phyloP scores from a whole-genome alignment of 805 yeast species.

The Komagataella mondaviorum region DNA sequence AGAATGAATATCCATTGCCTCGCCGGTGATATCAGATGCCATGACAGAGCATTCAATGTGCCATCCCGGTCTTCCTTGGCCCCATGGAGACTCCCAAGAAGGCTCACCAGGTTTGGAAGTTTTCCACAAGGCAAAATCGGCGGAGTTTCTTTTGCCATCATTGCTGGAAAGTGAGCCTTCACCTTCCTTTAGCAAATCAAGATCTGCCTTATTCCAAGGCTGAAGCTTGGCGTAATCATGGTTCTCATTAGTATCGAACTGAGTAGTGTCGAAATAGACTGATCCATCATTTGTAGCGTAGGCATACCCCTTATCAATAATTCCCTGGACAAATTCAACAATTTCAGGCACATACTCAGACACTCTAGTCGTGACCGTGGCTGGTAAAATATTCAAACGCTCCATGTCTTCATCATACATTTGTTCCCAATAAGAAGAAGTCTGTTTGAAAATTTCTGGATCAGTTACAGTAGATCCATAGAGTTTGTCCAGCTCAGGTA shows the following conservation, averaged over 20 bases:
- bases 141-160: constrained; percentile 53
- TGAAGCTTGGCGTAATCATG: constrained; percentile 93
- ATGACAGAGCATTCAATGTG: constrained; percentile 98
- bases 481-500: constrained; percentile 57
- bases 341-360: constrained; percentile 94
- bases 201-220: constrained; percentile 94
- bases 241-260: constrained; percentile 55
- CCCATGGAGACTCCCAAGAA: constrained; percentile 93
- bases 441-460: constrained; percentile 65
- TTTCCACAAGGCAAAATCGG: constrained; percentile 96
- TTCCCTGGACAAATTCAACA: constrained; percentile 60
- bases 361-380: constrained; percentile 83
- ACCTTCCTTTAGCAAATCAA: constrained; percentile 81
- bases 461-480: constrained; percentile 71
- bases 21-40: constrained; percentile 85
- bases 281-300: constrained; percentile 79
- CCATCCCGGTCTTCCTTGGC: constrained; percentile 98
- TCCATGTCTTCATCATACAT: constrained; percentile 80
- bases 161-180: constrained; percentile 67
- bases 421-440: constrained; percentile 84
- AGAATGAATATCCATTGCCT: constrained; percentile 82
- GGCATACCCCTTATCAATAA: constrained; percentile 73
- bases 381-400: constrained; percentile 69
- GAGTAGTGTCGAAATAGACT: constrained; percentile 86
- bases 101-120: constrained; percentile 97